These are phyloP conservation scores for Austroboletus niveus DNA, from an alignment of 1,284 basidiomycete genomes.

Conservation along the genomic window DNA sequence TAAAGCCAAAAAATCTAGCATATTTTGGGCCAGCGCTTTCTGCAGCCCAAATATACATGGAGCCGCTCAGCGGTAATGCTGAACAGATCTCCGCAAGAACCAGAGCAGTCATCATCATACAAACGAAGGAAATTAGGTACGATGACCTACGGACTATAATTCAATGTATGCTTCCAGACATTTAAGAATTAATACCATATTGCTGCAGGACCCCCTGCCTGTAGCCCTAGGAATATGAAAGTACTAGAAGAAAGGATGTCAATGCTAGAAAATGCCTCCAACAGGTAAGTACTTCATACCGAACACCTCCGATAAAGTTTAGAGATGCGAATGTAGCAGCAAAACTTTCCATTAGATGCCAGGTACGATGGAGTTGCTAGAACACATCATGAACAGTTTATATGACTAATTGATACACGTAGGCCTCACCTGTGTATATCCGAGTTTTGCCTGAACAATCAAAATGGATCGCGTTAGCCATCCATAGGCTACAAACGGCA, in stretches of 20 bases:
- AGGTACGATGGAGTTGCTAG: slow-evolving; percentile 79
- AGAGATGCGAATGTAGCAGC: slow-evolving; percentile 81
- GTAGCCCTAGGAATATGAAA: slow-evolving; percentile 75
- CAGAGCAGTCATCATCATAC: slow-evolving; percentile 82
- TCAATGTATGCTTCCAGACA: neutral
- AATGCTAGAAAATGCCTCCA: neutral
- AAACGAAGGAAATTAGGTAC: slow-evolving; percentile 74
- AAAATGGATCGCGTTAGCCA: slow-evolving; percentile 47
- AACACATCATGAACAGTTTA: neutral
- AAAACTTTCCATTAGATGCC: slow-evolving; percentile 79
- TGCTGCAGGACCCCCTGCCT: slow-evolving; percentile 81
- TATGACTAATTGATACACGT: slow-evolving; percentile 3
- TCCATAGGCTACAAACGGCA: slow-evolving; percentile 35
- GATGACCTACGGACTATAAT: slow-evolving; percentile 58
- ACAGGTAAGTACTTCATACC: slow-evolving; percentile 42
- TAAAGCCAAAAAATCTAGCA: slow-evolving; percentile 79
- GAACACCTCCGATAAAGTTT: slow-evolving; percentile 82
- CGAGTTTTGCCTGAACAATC: slow-evolving; percentile 60
- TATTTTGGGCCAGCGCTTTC: slow-evolving; percentile 84
- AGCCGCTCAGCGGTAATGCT: slow-evolving; percentile 80
- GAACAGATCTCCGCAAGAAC: slow-evolving; percentile 87
- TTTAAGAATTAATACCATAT: slow-evolving; percentile 52
- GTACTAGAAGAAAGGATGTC: slow-evolving; percentile 44
- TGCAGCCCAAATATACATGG: slow-evolving; percentile 89
- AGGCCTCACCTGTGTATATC: slow-evolving; percentile 71